These are phyloP conservation scores for Chlorella sp. DNA, from an alignment of 139 green algal genomes.

Conservation along the genomic window DNA sequence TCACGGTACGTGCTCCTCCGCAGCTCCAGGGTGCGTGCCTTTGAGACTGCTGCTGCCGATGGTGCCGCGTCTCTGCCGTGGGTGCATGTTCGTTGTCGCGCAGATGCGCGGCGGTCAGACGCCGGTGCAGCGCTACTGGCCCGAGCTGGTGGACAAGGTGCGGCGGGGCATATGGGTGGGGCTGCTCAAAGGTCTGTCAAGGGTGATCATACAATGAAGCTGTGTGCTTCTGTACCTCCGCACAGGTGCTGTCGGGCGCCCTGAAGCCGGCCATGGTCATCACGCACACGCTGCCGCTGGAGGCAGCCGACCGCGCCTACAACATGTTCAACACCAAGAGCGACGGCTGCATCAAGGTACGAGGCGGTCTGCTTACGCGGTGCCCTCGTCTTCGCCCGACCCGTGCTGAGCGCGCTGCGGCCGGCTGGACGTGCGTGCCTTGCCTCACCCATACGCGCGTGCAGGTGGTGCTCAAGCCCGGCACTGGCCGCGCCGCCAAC, in stretches of 20 bases:
- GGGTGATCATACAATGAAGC: too few relatives aligned
- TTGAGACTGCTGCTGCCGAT: too few relatives aligned
- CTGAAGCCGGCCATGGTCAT: constrained; percentile 62
- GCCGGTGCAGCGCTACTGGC: constrained; percentile 50
- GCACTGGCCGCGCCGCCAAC: not conserved
- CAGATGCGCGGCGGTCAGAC: constrained; percentile 40
- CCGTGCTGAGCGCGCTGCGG: not conserved
- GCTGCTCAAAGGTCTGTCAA: too few relatives aligned
- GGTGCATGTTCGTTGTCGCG: too few relatives aligned
- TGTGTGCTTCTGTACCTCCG: not conserved
- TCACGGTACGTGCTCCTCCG: too few relatives aligned
- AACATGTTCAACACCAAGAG: constrained; percentile 60
- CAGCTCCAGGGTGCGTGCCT: too few relatives aligned
- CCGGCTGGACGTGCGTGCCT: not conserved
- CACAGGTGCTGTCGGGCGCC: constrained; percentile 18
- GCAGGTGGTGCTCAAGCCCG: constrained; percentile 12
- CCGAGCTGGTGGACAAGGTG: constrained; percentile 41
- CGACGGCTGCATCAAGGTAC: constrained; percentile 28
- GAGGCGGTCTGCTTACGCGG: not conserved
- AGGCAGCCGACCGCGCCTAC: constrained; percentile 48
- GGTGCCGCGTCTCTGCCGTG: too few relatives aligned
- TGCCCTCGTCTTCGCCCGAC: not conserved
- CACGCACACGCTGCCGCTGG: constrained; percentile 59
- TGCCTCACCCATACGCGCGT: not conserved
- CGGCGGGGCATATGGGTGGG: not conserved